These are phyloP conservation scores for Oxytropis ochrocephala DNA, from an alignment of 306 rosid genomes.

Conservation along the genomic window DNA sequence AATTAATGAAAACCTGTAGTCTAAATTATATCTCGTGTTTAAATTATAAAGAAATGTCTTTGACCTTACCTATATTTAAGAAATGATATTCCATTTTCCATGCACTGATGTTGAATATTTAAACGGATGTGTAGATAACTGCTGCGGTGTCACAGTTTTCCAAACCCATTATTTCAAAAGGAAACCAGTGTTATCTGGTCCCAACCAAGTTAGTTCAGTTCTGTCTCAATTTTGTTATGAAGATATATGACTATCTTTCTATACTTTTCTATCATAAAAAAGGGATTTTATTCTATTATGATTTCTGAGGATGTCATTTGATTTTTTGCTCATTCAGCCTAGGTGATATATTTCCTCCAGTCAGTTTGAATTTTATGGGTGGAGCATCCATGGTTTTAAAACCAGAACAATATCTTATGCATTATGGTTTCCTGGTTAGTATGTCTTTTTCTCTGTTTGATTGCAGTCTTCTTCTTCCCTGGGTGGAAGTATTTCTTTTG, in stretches of 20 bases:
- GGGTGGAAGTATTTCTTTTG: constrained; percentile 16
- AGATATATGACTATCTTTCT: background rate
- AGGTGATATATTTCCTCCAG: constrained; percentile 76
- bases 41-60: background rate
- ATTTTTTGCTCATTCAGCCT: constrained; percentile 49
- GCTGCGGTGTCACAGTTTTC: constrained; percentile 54
- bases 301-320: constrained; percentile 23
- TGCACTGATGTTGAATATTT: constrained; percentile 21
- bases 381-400: constrained; percentile 88
- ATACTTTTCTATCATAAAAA: background rate
- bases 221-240: constrained; percentile 1
- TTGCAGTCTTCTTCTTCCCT: background rate
- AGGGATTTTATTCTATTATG: background rate
- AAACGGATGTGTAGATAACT: constrained; percentile 52
- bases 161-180: constrained; percentile 63
- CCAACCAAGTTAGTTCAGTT: constrained; percentile 57
- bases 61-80: background rate
- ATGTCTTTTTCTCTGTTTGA: constrained; percentile 17
- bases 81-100: background rate
- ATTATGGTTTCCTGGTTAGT: constrained; percentile 61
- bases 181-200: constrained; percentile 83
- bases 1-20: background rate
- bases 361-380: constrained; percentile 80
- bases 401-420: constrained; percentile 83
- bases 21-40: background rate